Evolutionary conservation across 495 filamentous ascomycete genomes (phyloP), one percentile per base, ranked within the genome.

Genomic region (Neurospora sp.): DNA sequence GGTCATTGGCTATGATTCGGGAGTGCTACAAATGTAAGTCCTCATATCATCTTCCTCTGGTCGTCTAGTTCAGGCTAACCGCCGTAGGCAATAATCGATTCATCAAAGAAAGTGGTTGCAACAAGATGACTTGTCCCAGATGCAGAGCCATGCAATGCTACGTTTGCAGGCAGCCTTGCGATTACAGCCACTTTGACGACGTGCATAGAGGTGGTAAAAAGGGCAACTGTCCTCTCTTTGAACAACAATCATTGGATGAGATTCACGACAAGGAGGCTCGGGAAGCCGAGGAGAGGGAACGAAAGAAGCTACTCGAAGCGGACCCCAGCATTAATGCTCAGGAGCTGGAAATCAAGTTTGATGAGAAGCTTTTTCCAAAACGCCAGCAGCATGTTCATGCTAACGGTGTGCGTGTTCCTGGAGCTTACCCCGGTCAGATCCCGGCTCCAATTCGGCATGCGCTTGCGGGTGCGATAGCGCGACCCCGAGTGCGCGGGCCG

Each of bases 81-180:
- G n/a, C 27, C 5, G 38, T 53, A 86, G 89, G 90, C 76, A 74
- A 81, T 14, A 86, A 85, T 10, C 84, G 87, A 0, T 93, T 91
- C 76, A 83, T 96, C 78, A 97, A 96, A 78, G 87, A 90, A 71
- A 79, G 83, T 40, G 94, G 94, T 11, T 97, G 94, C 83, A 97
- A 97, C 80, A 96, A 94, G 82, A 91, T 97, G 83, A 84, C 77
- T 0, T 97, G 93, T 76, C 7, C 40, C 5, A 78, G 78, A 0
- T 95, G 92, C 74, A 22, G 71, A 5, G 89, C 89, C 41, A 61
- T 86, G 1, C 91, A 93, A 79, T 93, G 91, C 78, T 94, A 94
- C 75, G 83, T 93, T 46, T 96, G 93, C 82, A 86, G 85, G n/a
- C 83, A 89, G 75, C 86, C 84, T 20, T 85, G 82, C 71, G 80